These are phyloP conservation scores for Metarhizium rileyi DNA, from an alignment of 2,329 filamentous ascomycete species.

Conservation along the genomic window DNA sequence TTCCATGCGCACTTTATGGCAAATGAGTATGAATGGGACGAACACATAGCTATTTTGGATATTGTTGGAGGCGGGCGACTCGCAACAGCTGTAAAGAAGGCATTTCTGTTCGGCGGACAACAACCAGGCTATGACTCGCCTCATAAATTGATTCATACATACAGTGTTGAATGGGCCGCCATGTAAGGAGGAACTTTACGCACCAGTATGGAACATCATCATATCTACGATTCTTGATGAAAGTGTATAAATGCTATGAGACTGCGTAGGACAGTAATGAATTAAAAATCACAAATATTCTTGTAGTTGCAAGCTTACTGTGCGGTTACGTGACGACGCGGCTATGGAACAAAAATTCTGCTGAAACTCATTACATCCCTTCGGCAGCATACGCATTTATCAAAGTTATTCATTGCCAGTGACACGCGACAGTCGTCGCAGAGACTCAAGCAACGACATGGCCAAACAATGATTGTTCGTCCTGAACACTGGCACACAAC, in stretches of 20 bases:
- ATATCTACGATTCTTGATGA: not conserved
- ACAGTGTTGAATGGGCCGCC: conserved; percentile 88
- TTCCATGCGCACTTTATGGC: conserved; percentile 94
- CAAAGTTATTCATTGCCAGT: conserved; percentile 93
- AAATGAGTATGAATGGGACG: conserved; percentile 76
- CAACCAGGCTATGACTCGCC: conserved; percentile 25
- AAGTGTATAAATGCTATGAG: not conserved
- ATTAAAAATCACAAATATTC: not conserved
- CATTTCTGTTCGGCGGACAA: conserved; percentile 73
- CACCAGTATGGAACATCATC: not conserved
- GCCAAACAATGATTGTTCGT: conserved; percentile 88
- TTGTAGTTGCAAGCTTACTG: not conserved
- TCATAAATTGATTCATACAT: conserved; percentile 50
- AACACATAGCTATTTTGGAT: conserved; percentile 75
- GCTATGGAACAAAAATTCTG: conserved; percentile 70
- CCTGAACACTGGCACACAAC: conserved; percentile 87
- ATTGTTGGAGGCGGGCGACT: conserved; percentile 78
- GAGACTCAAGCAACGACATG: conserved; percentile 85
- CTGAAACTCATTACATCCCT: conserved; percentile 84
- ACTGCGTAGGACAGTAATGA: not conserved
- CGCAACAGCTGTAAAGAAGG: conserved; percentile 94
- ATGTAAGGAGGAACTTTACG: conserved; percentile 48
- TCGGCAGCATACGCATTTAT: conserved; percentile 90
- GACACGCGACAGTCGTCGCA: conserved; percentile 94
- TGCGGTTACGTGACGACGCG: not conserved